Conservation (phyloP, 306 rosid species). For the Mucuna pruriens region DNA sequence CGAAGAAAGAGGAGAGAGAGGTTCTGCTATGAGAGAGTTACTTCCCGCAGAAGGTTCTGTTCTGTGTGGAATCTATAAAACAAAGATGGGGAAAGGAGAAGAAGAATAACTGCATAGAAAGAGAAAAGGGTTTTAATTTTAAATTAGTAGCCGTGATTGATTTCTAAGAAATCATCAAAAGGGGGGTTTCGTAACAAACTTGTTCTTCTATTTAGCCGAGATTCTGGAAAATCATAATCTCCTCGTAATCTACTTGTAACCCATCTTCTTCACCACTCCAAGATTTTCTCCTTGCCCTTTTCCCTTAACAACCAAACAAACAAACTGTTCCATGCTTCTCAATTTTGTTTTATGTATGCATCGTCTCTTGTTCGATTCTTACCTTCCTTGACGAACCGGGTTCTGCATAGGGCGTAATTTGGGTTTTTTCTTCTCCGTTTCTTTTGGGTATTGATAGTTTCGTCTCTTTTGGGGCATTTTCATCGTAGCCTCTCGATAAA, state of each 20-base stretch:
- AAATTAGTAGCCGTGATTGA: conserved; percentile 33
- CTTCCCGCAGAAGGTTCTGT: conserved; percentile 68
- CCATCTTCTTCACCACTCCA: not conserved
- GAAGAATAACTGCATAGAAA: not conserved
- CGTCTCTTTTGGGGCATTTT: conserved; percentile 40
- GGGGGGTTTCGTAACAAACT: conserved; percentile 65
- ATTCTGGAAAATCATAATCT: conserved; percentile 45
- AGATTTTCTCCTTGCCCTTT: conserved; percentile 41
- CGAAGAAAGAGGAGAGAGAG: conserved; percentile 36
- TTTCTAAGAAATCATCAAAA: conserved; percentile 37
- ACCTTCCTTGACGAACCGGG: conserved; percentile 1
- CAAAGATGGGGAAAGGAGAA: conserved; percentile 1
- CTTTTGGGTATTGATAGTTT: conserved; percentile 26
- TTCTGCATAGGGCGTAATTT: conserved; percentile 27
- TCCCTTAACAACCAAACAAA: not conserved
- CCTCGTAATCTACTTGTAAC: conserved; percentile 61
- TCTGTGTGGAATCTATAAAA: conserved; percentile 41
- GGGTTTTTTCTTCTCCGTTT: conserved; percentile 9
- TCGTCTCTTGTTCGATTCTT: conserved; percentile 22
- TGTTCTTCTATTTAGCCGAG: conserved; percentile 35
- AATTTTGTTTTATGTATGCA: not conserved
- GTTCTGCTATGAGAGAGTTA: conserved; percentile 49
- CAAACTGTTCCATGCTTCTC: not conserved
- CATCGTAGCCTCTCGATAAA: conserved; percentile 29
- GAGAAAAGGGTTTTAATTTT: not conserved